Evolutionary conservation across 2,329 filamentous ascomycete genomes (phyloP).

Genomic region (Clonostachys rosea): DNA sequence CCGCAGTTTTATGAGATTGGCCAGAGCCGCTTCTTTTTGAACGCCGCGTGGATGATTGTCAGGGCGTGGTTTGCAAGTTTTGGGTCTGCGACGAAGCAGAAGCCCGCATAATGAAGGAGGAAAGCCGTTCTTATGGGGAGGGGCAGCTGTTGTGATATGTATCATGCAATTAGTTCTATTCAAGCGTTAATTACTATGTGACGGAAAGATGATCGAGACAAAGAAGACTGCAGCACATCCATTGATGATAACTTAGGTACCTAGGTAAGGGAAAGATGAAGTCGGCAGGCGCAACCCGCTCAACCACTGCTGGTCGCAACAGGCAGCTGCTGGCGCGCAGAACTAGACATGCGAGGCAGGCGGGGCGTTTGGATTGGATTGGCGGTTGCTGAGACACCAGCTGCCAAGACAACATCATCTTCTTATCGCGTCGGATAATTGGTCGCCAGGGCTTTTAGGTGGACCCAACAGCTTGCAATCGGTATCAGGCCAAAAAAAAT

Average conservation of each 20-base stretch:
- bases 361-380: neutral
- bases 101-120: neutral
- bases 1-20: conserved; percentile 33
- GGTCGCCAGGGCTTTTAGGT: conserved; percentile 5
- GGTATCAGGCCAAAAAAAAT: conserved; percentile 18
- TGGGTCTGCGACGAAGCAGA: neutral
- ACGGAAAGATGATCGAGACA: too few species aligned
- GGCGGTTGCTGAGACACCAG: conserved; percentile 26
- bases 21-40: conserved; percentile 21
- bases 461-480: neutral
- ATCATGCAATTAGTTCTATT: too few species aligned
- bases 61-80: conserved; percentile 19
- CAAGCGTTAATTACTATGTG: too few species aligned
- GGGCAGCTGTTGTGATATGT: too few species aligned
- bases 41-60: conserved; percentile 26
- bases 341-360: too few species aligned
- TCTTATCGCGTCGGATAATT: conserved; percentile 22
- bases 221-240: neutral
- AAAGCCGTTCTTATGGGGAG: neutral
- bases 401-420: conserved; percentile 14
- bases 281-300: neutral
- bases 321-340: too few species aligned
- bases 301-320: too few species aligned
- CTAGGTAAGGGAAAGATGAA: neutral
- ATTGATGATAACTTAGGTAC: too few species aligned